Conservation (phyloP, 345 rosid species). For the Citrus inodora region DNA sequence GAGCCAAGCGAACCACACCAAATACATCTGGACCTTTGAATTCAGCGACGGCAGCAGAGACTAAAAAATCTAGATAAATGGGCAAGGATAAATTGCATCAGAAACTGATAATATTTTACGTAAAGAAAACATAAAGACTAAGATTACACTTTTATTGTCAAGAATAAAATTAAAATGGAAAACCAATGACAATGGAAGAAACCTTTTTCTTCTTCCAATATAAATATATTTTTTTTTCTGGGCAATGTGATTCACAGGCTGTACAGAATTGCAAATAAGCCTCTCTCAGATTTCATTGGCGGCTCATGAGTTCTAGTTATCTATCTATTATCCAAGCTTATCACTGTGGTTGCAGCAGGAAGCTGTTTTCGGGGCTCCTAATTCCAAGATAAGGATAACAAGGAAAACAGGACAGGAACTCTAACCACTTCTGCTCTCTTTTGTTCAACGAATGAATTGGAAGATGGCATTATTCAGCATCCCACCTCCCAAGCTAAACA, state of each 20-base stretch:
- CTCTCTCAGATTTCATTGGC: not conserved
- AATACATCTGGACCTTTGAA: constrained; percentile 91
- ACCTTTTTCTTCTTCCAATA: too few species aligned
- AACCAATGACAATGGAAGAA: not conserved
- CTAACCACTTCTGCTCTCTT: not conserved
- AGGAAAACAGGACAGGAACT: not conserved
- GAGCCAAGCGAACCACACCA: constrained; percentile 89
- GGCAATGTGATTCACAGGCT: not conserved
- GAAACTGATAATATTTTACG: not conserved
- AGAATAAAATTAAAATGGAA: not conserved
- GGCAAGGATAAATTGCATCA: not conserved
- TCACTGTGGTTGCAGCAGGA: not conserved
- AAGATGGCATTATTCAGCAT: not conserved
- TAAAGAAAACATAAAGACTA: not conserved
- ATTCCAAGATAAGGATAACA: not conserved
- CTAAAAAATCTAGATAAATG: constrained; percentile 59
- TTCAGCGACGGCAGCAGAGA: constrained; percentile 92
- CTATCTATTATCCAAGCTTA: not conserved
- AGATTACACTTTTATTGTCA: not conserved
- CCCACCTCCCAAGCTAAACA: not conserved
- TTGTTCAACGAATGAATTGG: not conserved
- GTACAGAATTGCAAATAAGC: not conserved
- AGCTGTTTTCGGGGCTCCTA: not conserved
- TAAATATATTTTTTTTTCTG: not conserved
- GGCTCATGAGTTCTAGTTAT: not conserved